Evolutionary conservation across 2,329 filamentous ascomycete genomes (phyloP).

Genomic region (Cercospora sojina): DNA sequence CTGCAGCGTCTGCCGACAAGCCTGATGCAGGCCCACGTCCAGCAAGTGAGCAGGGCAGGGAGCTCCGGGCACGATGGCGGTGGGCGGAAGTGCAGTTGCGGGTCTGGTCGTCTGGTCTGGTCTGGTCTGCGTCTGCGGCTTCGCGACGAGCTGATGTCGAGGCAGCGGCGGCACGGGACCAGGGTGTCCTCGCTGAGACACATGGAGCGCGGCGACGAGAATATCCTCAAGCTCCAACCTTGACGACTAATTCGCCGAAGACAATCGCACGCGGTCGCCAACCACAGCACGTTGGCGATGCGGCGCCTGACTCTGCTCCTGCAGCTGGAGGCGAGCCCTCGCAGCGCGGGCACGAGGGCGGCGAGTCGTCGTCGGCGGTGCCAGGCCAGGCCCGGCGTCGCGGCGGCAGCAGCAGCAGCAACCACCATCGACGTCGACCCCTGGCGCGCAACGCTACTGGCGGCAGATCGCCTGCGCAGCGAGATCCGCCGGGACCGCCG

Average conservation of each 20-base stretch:
- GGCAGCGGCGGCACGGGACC: background rate
- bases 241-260: conserved; percentile 1
- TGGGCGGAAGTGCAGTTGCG: background rate
- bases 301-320: background rate
- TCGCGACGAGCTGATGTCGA: conserved; percentile 5
- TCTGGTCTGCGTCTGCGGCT: background rate
- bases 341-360: background rate
- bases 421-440: background rate
- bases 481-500: background rate
- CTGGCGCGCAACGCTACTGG: background rate
- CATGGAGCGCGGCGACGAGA: background rate
- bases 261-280: background rate
- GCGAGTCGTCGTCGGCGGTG: conserved; percentile 3
- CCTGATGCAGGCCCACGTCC: background rate
- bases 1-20: background rate
- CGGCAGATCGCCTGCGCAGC: background rate
- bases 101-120: background rate
- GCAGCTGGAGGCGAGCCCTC: background rate
- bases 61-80: background rate
- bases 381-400: background rate
- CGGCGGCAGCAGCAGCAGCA: background rate
- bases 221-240: background rate
- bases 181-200: conserved; percentile 15
- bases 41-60: background rate
- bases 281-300: conserved; percentile 1